Evolutionary conservation across 495 filamentous ascomycete genomes (phyloP), one percentile per base, ranked within the genome.

Genomic region (Barbatosphaeria neglecta): DNA sequence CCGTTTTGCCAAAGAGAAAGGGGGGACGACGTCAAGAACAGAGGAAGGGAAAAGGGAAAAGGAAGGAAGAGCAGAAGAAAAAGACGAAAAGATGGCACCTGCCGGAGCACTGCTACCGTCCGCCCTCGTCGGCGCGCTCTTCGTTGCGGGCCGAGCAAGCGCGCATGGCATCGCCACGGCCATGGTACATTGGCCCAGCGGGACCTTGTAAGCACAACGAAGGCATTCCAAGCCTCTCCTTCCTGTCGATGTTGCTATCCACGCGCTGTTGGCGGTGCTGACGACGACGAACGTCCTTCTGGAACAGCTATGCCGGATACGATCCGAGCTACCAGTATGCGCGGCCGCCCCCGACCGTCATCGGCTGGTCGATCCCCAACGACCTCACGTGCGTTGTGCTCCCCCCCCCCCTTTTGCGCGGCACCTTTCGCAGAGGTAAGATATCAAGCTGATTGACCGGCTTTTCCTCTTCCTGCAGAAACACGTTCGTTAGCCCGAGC

Each of bases 121-220:
- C 20, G 43, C 51, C n/a, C 20, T 62, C 17, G 31, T 53, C 28
- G 42, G 53, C 9, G 28, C 37, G n/a, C 23, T 59, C 0, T 46
- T 62, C 38, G 54, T 50, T 8, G 52, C 52, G 4, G 47, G 45
- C 18, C 20, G 43, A 16, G 54, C 51, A 38, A 37, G 45, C 37
- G 57, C 52, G 25, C 57, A 62, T 33, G 57, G 57, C 18, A 60
- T 60, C 37, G 59, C 57, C 1, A 59, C 50, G 25, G 56, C 59
- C 1, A 28, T 59, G 4, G 55, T 60, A 11, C 43, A 56, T 31
- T 56, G 51, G 17, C 50, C 50, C 17, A 47, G 37, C 16, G 51
- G 54, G 13, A 60, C 54, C 16, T 60, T 58, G 59, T 62, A 56
- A 47, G 56, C 38, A 4, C 18, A 16, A 35, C 27, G 16, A 6